Evolutionary conservation across 1,284 basidiomycete genomes (phyloP).

Genomic region (Sphaerobolus stellatus): DNA sequence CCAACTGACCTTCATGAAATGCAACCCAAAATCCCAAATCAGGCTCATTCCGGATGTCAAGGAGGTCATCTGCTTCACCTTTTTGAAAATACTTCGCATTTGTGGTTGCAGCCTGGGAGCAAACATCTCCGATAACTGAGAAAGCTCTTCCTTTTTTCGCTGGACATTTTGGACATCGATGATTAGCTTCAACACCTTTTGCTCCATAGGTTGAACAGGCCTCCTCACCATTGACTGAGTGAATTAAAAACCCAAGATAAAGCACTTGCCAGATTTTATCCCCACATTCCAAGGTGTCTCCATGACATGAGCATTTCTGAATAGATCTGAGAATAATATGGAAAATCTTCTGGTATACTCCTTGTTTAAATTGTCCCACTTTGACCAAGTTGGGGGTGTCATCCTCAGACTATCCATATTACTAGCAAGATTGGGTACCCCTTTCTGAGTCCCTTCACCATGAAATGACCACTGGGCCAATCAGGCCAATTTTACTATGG

Average conservation of each 20-base stretch:
- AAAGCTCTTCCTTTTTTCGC: constrained; percentile 22
- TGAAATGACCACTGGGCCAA: no score
- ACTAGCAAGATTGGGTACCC: no score
- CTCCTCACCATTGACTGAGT: constrained; percentile 32
- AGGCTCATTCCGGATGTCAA: background rate
- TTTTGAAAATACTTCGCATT: background rate
- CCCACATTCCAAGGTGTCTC: constrained; percentile 24
- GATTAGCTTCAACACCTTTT: constrained; percentile 21
- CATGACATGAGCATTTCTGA: constrained; percentile 19
- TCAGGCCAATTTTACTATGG: no score
- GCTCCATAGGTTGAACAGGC: constrained; percentile 23
- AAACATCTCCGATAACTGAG: background rate
- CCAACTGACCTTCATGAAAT: background rate
- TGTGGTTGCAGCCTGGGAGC: background rate
- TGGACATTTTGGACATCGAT: constrained; percentile 29
- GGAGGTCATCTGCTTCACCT: background rate
- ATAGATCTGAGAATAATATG: constrained; percentile 20
- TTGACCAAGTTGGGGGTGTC: constrained; percentile 12
- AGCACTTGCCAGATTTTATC: constrained; percentile 21
- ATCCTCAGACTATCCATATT: no score
- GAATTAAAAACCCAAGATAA: constrained; percentile 29
- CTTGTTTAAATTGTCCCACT: constrained; percentile 27
- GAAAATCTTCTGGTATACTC: constrained; percentile 28
- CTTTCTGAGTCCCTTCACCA: no score
- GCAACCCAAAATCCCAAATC: background rate